These are phyloP conservation scores for Kwoniella shivajii DNA, from an alignment of 1,284 basidiomycete genomes.

Conservation along the genomic window DNA sequence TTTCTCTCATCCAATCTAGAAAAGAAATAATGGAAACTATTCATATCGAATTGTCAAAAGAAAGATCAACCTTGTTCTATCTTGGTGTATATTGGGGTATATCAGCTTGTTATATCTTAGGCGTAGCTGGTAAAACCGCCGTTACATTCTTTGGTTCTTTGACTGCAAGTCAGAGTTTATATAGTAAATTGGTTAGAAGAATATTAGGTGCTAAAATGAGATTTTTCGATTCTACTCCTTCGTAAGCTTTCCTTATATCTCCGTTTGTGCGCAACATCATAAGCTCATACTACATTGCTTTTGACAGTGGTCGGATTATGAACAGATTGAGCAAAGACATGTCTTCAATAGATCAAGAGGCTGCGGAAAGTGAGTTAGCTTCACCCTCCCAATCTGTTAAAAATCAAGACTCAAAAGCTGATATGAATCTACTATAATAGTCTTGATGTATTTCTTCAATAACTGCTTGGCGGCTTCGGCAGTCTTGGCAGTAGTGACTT, in stretches of 20 bases:
- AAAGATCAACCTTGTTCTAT: constrained; percentile 40
- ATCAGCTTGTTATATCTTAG: constrained; percentile 42
- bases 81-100: constrained; percentile 45
- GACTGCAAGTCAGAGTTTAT: constrained; percentile 43
- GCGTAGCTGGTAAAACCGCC: constrained; percentile 44
- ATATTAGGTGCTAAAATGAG: constrained; percentile 53
- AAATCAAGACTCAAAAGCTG: background rate
- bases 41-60: constrained; percentile 3
- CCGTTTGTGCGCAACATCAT: background rate
- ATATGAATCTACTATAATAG: constrained; percentile 6
- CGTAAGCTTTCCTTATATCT: constrained; percentile 11
- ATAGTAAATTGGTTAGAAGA: constrained; percentile 41
- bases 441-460: constrained; percentile 51
- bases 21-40: background rate
- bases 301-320: constrained; percentile 58
- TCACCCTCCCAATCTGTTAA: too few species aligned
- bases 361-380: constrained; percentile 41
- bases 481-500: constrained; percentile 48
- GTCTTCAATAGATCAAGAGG: constrained; percentile 57
- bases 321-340: constrained; percentile 59
- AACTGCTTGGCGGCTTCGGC: constrained; percentile 43
- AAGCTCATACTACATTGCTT: too few species aligned
- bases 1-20: background rate
- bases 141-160: constrained; percentile 46
- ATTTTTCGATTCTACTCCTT: constrained; percentile 55